Evolutionary conservation across 352 stramenopile genomes (phyloP), one percentile per base, ranked within the genome.

Genomic region (Thalassiosira allenii): DNA sequence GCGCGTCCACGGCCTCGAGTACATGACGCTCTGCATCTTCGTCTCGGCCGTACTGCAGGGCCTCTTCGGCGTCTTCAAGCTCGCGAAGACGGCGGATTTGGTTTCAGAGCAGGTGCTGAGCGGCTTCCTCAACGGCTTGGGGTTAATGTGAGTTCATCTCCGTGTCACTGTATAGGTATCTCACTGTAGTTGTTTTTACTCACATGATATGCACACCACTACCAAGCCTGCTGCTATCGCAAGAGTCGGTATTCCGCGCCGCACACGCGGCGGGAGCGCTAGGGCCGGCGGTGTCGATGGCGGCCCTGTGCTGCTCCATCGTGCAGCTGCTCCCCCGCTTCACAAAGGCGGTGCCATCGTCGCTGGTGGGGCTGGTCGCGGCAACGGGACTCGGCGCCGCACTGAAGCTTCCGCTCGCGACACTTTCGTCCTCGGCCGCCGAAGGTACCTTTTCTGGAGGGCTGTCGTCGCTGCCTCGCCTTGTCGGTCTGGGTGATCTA

Each of bases 81-180:
- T 84, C 0, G 59, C 77, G 6, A 75, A 81, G 54, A 67, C 47
- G 29, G 70, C 63, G 1, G 49, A 80, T 49, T 56, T 81, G 33
- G 70, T 84, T 22, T 77, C 69, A 11, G 77, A 75, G 33, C 52
- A 78, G 52, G 77, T 84, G 6, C 17, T 84, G 3, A 70, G 58
- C 25, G 77, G 77, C 3, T 84, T 84, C 49, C 61, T 84, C 17
- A 81, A 84, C 71, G 77, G 63, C 11, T 44, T 84, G 52, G 77
- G 77, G 25, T 54, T 76, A 0, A 77, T 81, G n/a, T 69, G 25
- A 61, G 47, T 73, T 22, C 11, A 17, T 37, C 43, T 33, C 14
- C 49, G n/a, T 58, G 6, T 2, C 47, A n/a, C 25, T 27, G 2
- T 49, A 6, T 25, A 51, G 32, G 61, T 30, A 29, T 49, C 14